phyloP scores from a whole-genome alignment of 2,329 filamentous ascomycete species.

The Domatiomyces catenatus region DNA sequence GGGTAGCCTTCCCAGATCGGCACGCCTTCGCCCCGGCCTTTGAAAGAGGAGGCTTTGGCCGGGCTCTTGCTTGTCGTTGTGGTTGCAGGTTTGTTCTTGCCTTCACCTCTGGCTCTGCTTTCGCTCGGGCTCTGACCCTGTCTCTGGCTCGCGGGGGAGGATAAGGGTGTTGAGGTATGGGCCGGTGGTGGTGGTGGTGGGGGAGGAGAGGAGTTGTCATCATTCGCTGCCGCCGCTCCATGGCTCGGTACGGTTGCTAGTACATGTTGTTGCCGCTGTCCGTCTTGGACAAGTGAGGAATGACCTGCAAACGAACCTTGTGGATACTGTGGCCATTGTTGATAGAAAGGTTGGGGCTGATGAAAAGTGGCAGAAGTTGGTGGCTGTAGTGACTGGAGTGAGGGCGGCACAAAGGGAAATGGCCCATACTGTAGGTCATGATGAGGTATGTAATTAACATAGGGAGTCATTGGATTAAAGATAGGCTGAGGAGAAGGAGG shows the following conservation, averaged over 20 bases:
- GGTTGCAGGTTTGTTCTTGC: neutral
- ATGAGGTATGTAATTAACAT: neutral
- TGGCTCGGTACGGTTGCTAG: neutral
- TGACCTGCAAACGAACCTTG: neutral
- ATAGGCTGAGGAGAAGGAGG: neutral
- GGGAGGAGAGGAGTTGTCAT: no score
- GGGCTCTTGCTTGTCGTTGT: no score
- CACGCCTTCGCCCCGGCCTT: neutral
- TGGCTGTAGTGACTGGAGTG: neutral
- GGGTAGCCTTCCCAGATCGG: neutral
- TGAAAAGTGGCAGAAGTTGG: neutral
- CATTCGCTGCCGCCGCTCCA: neutral
- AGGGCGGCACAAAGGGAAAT: neutral
- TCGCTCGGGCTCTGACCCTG: neutral
- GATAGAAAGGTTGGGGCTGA: neutral
- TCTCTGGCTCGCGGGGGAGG: neutral
- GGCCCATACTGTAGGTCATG: neutral
- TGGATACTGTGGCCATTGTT: neutral
- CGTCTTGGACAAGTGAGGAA: neutral
- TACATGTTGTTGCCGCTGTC: neutral
- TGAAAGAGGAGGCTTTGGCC: neutral
- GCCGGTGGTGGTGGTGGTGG: neutral
- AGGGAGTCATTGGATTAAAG: neutral
- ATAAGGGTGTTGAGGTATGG: neutral
- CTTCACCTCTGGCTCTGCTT: neutral